Base-by-base conservation (phyloP, 306 rosid genomes). In the Pyrus pyrifolia region DNA sequence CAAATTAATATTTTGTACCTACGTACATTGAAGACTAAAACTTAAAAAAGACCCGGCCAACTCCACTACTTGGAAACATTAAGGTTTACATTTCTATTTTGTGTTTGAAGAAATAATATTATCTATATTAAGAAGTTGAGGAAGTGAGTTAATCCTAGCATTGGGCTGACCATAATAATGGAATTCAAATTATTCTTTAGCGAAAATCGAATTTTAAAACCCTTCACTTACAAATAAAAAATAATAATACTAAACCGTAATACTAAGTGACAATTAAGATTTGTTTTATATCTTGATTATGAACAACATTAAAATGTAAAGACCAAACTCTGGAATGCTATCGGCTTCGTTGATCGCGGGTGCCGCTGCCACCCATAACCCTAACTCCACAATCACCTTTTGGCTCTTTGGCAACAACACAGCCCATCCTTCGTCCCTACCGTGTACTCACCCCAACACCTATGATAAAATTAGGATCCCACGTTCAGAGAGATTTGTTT, bases 351-450 rank as follows among this genome's bases (percentile, higher is more conserved):
- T 22, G 22, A 57, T 72, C 17, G 72, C 55, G 33, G 72, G 31
- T 42, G 55, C 70, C 25, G 19, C 40, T 35, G 53, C 11, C 61
- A 57, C 61, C 23, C 13, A 57, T n/a, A 57, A 49, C 21, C 55
- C 53, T 4, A 15, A 17, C 53, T 49, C 8, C 55, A 15, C 8
- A 49, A 1, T 49, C 8, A 49, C 21, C 21, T 15, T 35, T 49
- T 2, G 8, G 55, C 55, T 29, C 51, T 78, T 80, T 62, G 35
- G 68, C 83, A 66, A 76, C 57, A 83, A 74, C 85, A 83, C 83
- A 81, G 79, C 44, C 83, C 67, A 59, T 33, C n/a, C 22, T 64
- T 64, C 18, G 68, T 30, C 67, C 45, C 59, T 25, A 42, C 51
- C 53, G 19, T 27, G 11, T 10, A 5, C 52, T 51, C 73, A 25